Base-by-base conservation (phyloP, 2,329 filamentous ascomycete species). In the Pyrenophora seminiperda region DNA sequence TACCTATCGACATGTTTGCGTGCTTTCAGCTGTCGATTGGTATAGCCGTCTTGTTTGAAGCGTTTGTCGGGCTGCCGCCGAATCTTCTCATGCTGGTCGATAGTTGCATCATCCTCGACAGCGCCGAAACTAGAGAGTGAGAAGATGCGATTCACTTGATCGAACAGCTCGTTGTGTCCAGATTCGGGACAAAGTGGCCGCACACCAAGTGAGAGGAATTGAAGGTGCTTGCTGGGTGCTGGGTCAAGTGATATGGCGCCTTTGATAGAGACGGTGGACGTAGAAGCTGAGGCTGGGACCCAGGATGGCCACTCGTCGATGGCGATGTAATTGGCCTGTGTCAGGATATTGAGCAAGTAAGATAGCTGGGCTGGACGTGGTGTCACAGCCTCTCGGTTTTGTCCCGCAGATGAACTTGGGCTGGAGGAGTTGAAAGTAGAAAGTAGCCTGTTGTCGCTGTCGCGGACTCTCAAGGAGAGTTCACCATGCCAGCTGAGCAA, bases 141-240 rank as follows among this genome's bases (percentile, higher is more conserved):
- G 68, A 97, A 96, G 1, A 91, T 65, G 17, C 79, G 81, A 68
- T 97, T 97, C 50, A 96, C 78, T 50, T 88, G 85, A 44, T 89
- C 84, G 60, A 89, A 95, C 0, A 97, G 71, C 5, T 88, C 72
- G 50, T 87, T 88, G 3, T 83, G 79, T 0, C 81, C 81, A 39
- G 76, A 74, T 3, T 80, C 76, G 18, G 82, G 75, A 1, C 76
- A 67, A 1, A 95, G 61, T 0, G 91, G 90, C 7, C 80, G 76
- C 6, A 91, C 81, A 0, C 90, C 91, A 19, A 96, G 73, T 4
- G 89, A 90, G 17, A 97, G 82, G 67, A 96, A 96, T 61, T 97
- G 93, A 1, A 84, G 76, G 15, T 83, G 82, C 57, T 85, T 91
- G 1, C 83, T 89, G 1, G 91, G 87, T 14, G 83, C 82, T 0